Conservation (phyloP, 257 asterid species). For the Forsythia viridissima region DNA sequence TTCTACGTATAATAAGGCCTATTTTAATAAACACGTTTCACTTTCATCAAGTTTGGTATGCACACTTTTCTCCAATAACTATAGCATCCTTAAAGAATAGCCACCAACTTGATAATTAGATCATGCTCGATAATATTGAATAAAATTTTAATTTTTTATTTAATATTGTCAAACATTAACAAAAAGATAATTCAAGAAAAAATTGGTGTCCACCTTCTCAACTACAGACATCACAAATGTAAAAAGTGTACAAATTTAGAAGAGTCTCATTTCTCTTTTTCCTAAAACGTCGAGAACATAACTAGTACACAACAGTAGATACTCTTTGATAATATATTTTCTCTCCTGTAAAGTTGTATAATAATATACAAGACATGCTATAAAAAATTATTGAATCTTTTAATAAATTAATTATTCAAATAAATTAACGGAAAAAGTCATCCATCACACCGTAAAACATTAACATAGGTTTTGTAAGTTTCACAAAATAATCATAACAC, state of each 20-base stretch:
- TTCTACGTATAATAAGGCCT: not conserved
- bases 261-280: too few species aligned
- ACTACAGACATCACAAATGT: not conserved
- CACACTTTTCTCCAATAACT: not conserved
- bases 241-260: not conserved
- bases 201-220: not conserved
- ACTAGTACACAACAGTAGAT: not conserved
- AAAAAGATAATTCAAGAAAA: too few species aligned
- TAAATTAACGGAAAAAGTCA: too few species aligned
- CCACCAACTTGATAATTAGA: not conserved
- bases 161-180: not conserved
- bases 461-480: too few species aligned
- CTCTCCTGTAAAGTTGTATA: too few species aligned
- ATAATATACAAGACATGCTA: too few species aligned
- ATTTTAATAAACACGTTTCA: not conserved
- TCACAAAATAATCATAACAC: too few species aligned
- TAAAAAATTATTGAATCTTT: too few species aligned
- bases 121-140: too few species aligned
- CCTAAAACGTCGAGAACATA: not conserved
- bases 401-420: too few species aligned
- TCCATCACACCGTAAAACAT: too few species aligned
- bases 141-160: too few species aligned
- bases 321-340: not conserved
- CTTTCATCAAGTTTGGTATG: not conserved
- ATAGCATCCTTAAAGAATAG: not conserved